Conservation (phyloP, 495 filamentous ascomycete genomes). For the Cryomyces antarcticus region DNA sequence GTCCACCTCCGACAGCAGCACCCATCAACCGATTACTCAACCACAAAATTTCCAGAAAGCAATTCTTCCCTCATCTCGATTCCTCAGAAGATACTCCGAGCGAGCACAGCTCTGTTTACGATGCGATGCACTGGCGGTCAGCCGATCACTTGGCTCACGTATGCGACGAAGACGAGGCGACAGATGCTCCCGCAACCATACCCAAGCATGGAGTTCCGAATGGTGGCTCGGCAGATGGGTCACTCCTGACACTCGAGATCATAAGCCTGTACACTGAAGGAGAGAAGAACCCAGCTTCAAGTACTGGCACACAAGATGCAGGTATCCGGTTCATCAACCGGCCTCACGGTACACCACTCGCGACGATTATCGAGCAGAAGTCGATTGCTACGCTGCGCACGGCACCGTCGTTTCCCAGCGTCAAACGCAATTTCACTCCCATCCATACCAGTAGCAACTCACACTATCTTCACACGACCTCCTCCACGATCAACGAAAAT, state of each 20-base stretch:
- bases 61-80: slow-evolving; percentile 4
- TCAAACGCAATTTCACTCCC: slow-evolving; percentile 1
- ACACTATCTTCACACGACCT: not conserved
- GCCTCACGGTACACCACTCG: slow-evolving; percentile 3
- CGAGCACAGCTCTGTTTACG: slow-evolving; percentile 24
- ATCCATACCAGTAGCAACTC: not conserved
- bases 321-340: not conserved
- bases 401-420: slow-evolving; percentile 1
- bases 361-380: slow-evolving; percentile 5
- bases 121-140: slow-evolving; percentile 11
- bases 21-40: not conserved
- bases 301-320: not conserved
- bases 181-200: not conserved
- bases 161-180: not conserved
- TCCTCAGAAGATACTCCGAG: slow-evolving; percentile 21
- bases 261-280: not conserved
- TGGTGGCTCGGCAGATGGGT: not conserved
- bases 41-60: not conserved
- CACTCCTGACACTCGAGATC: too few relatives aligned
- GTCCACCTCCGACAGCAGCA: not conserved
- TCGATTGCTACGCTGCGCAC: slow-evolving; percentile 2
- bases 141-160: not conserved
- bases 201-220: not conserved
- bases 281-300: not conserved
- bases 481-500: not conserved